Evolutionary conservation across 257 asterid species (phyloP).

Genomic region (Nicotiana undulata): DNA sequence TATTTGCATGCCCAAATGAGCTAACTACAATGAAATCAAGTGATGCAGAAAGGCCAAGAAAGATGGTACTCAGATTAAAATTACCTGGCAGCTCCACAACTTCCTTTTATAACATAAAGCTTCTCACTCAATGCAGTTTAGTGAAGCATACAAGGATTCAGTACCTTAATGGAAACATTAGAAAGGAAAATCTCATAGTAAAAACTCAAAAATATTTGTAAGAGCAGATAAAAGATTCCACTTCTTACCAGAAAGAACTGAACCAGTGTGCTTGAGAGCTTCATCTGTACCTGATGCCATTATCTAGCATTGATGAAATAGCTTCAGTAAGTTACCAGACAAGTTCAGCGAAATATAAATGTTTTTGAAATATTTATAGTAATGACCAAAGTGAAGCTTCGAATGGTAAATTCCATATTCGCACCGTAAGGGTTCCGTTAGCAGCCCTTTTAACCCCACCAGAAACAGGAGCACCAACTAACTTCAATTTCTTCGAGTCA

Average conservation of each 20-base stretch:
- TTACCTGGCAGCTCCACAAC: conserved; percentile 97
- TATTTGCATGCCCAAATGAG: conserved; percentile 4
- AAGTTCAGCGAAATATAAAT: background rate
- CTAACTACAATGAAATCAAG: background rate
- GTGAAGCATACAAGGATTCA: conserved; percentile 14
- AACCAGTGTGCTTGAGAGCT: conserved; percentile 81
- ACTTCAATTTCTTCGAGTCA: conserved; percentile 66
- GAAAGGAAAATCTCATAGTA: background rate
- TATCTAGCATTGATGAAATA: conserved; percentile 43
- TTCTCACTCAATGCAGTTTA: conserved; percentile 83
- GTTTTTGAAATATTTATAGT: background rate
- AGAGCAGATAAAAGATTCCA: background rate
- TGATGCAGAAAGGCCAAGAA: background rate
- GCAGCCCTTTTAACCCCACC: conserved; percentile 96
- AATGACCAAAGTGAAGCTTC: conserved; percentile 1
- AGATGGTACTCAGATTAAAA: conserved; percentile 8
- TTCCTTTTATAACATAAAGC: conserved; percentile 88
- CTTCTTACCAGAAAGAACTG: conserved; percentile 74
- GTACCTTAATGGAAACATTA: background rate
- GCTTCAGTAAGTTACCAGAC: conserved; percentile 13
- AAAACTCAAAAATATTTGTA: background rate
- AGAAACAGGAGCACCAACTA: conserved; percentile 98
- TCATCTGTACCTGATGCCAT: conserved; percentile 95
- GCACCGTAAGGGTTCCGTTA: conserved; percentile 85
- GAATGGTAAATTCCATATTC: conserved; percentile 19